Evolutionary conservation across 2,329 filamentous ascomycete genomes (phyloP).

Genomic region (Aschersonia sp.): DNA sequence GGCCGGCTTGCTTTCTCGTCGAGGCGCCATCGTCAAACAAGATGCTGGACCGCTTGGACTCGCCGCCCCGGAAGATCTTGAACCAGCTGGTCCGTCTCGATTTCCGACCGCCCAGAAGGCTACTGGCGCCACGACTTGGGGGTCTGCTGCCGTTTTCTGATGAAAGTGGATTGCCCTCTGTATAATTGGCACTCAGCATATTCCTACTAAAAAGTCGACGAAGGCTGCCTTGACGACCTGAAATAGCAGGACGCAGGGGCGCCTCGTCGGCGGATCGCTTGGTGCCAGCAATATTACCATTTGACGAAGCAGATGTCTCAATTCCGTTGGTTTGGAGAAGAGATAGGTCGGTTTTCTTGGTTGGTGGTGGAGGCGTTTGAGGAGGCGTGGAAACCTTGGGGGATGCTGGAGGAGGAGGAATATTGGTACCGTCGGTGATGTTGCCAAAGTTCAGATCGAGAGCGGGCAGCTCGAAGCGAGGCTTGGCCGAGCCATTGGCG

Average conservation of each 20-base stretch:
- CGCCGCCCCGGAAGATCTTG: conserved; percentile 31
- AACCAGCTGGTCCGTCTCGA: conserved; percentile 45
- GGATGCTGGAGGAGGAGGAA: conserved; percentile 42
- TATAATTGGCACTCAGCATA: conserved; percentile 37
- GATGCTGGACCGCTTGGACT: conserved; percentile 26
- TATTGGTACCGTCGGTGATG: conserved; percentile 45
- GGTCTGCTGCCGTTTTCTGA: conserved; percentile 27
- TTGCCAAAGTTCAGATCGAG: conserved; percentile 44
- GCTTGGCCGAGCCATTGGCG: conserved; percentile 12
- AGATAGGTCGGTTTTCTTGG: conserved; percentile 8
- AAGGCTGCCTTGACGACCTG: conserved; percentile 39
- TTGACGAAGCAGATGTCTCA: conserved; percentile 6
- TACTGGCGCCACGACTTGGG: conserved; percentile 33
- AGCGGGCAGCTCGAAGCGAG: conserved; percentile 41
- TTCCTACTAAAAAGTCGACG: conserved; percentile 42
- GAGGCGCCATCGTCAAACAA: conserved; percentile 21
- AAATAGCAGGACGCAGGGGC: conserved; percentile 36
- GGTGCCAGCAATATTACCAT: conserved; percentile 29
- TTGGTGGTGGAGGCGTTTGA: conserved; percentile 12
- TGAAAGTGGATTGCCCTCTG: conserved; percentile 30
- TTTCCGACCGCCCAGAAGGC: conserved; percentile 36
- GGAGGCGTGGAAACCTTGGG: conserved; percentile 34
- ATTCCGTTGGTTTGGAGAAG: background rate
- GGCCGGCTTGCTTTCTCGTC: conserved; percentile 25
- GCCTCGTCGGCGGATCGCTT: conserved; percentile 36